These are phyloP conservation scores for Blepharisma stoltei DNA, from an alignment of 73 alveolate species.

Conservation along the genomic window DNA sequence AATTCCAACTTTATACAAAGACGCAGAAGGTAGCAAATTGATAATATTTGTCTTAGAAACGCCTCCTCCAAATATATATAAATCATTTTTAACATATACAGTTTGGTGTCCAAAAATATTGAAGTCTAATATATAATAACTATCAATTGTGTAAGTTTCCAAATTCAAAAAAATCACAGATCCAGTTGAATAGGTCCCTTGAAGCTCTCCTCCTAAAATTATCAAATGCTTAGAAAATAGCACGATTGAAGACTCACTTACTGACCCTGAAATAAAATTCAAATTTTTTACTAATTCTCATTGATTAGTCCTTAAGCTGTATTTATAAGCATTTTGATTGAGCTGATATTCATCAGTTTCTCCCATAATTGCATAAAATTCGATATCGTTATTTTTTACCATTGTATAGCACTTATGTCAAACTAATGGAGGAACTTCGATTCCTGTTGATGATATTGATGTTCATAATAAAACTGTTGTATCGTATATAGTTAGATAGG, in stretches of 20 bases:
- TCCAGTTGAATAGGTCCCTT: neutral
- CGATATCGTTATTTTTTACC: slow-evolving; percentile 32
- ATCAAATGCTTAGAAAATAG: neutral
- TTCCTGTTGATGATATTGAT: too few relatives aligned
- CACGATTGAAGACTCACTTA: neutral
- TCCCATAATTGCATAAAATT: slow-evolving; percentile 24
- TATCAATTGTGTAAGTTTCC: neutral
- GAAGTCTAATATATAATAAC: neutral
- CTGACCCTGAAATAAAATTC: neutral
- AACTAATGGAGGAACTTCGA: neutral
- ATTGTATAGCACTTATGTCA: slow-evolving; percentile 30
- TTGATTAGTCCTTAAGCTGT: too few relatives aligned
- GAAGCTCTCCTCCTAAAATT: neutral
- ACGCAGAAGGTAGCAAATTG: neutral
- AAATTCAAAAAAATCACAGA: neutral
- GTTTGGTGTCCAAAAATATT: neutral
- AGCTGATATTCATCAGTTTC: neutral
- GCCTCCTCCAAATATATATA: slow-evolving; percentile 23
- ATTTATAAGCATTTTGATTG: neutral
- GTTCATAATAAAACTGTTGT: too few relatives aligned
- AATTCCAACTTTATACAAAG: neutral
- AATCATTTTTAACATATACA: neutral
- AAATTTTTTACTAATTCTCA: neutral
- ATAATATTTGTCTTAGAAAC: neutral
- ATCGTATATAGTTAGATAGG: too few relatives aligned